Evolutionary conservation across 2,329 filamentous ascomycete species (phyloP).

Genomic region (Mollisia scopiformis): DNA sequence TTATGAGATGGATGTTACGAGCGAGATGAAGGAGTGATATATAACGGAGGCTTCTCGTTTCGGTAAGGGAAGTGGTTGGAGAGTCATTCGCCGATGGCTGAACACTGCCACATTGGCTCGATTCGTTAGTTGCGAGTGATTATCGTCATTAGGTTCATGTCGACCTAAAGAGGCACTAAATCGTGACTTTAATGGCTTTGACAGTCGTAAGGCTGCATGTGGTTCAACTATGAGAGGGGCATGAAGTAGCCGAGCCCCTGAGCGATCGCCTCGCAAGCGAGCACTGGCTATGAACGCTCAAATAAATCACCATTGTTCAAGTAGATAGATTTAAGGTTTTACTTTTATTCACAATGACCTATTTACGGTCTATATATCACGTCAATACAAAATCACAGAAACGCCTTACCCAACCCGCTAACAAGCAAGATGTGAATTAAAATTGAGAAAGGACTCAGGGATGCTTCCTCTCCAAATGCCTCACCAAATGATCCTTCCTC

Average conservation of each 20-base stretch:
- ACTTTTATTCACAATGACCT: neutral
- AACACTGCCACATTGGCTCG: neutral
- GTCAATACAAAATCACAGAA: neutral
- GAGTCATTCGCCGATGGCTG: neutral
- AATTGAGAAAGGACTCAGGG: neutral
- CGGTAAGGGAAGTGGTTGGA: too few relatives aligned
- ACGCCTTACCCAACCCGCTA: constrained; percentile 3
- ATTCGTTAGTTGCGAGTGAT: neutral
- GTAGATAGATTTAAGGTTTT: neutral
- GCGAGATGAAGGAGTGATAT: too few relatives aligned
- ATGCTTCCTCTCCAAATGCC: constrained; percentile 1
- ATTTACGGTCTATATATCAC: neutral
- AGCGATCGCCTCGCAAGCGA: too few relatives aligned
- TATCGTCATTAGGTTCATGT: neutral
- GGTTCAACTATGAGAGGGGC: neutral
- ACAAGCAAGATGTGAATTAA: neutral
- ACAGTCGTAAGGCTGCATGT: too few relatives aligned
- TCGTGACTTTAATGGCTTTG: too few relatives aligned
- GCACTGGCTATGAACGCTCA: too few relatives aligned
- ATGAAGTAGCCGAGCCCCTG: neutral
- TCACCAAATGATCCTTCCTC: constrained; percentile 3
- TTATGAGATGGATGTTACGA: too few relatives aligned
- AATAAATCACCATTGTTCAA: too few relatives aligned
- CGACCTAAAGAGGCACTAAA: too few relatives aligned
- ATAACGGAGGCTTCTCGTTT: neutral